Percentiles rank a stretch among this genome's conserved stretches.
Evolutionary conservation across 495 filamentous ascomycete species (phyloP).

Genomic region (Trichoderma virens): DNA sequence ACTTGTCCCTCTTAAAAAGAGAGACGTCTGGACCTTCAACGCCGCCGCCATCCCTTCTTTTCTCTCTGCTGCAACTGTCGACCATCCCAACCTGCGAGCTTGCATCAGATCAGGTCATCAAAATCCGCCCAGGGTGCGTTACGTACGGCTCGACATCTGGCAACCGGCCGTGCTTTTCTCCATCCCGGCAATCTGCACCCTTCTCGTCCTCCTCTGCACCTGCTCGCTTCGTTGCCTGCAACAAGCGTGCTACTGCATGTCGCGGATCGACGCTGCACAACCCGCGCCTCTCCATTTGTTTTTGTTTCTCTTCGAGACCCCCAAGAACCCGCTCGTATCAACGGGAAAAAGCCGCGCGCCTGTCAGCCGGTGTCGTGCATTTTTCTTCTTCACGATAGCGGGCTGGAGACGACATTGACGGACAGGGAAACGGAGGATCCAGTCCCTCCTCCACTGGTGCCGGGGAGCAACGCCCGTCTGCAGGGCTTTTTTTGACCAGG

Average conservation of each 20-base stretch:
- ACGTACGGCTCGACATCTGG: too few relatives aligned
- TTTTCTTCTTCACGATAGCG: background rate
- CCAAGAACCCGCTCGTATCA: background rate
- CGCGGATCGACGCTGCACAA: constrained; percentile 9
- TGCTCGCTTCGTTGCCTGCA: constrained; percentile 7
- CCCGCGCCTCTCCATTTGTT: background rate
- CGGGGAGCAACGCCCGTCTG: background rate
- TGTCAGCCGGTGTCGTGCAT: constrained; percentile 2
- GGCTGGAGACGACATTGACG: background rate
- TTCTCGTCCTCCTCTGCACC: background rate
- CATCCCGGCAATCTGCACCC: background rate
- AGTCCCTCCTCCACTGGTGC: background rate
- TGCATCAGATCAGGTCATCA: too few relatives aligned
- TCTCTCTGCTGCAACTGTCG: background rate
- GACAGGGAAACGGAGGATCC: background rate
- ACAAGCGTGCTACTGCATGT: constrained; percentile 7
- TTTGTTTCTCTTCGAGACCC: constrained; percentile 6
- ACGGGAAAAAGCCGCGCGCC: background rate
- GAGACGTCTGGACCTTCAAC: background rate
- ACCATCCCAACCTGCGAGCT: background rate
- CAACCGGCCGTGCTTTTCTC: background rate
- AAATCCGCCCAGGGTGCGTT: too few relatives aligned
- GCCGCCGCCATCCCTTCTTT: background rate
- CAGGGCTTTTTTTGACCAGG: background rate
- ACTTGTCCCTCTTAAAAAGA: background rate